phyloP scores from a whole-genome alignment of 2,329 filamentous ascomycete genomes.

The Lecanicillium sp. region DNA sequence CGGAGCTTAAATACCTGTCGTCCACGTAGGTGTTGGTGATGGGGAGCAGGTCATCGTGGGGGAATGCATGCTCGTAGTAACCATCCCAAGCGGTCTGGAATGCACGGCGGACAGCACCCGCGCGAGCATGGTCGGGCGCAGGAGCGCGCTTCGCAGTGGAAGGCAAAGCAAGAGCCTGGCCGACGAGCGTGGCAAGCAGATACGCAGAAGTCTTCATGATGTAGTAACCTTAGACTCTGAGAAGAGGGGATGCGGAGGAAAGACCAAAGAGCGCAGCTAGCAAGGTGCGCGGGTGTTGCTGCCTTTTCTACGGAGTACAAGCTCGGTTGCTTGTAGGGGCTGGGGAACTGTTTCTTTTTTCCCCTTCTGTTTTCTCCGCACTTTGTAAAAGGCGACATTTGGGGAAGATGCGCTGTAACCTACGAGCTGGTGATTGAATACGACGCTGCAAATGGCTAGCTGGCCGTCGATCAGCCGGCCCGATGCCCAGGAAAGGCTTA shows the following conservation, averaged over 20 bases:
- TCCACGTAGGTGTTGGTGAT: conserved; percentile 60
- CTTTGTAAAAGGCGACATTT: background rate
- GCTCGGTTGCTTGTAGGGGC: background rate
- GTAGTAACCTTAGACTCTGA: background rate
- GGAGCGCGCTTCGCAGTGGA: conserved; percentile 7
- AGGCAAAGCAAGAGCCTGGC: conserved; percentile 6
- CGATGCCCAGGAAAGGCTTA: background rate
- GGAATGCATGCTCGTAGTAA: conserved; percentile 69
- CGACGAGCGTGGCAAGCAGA: background rate
- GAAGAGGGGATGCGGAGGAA: background rate
- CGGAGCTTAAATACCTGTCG: conserved; percentile 56
- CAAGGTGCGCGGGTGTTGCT: background rate
- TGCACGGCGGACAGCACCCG: conserved; percentile 32
- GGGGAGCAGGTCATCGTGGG: conserved; percentile 69
- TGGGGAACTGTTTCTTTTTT: background rate
- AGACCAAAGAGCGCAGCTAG: background rate
- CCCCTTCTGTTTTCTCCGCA: background rate
- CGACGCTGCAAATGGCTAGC: conserved; percentile 1
- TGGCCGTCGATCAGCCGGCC: background rate
- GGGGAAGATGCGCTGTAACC: conserved; percentile 5
- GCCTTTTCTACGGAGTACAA: conserved; percentile 3
- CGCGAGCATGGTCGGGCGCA: conserved; percentile 8
- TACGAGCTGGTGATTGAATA: conserved; percentile 1
- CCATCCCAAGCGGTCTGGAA: conserved; percentile 68
- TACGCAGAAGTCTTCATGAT: conserved; percentile 3